Percentiles rank a stretch among this genome's conserved stretches.
phyloP scores from a whole-genome alignment of 2,329 filamentous ascomycete genomes.

The Scedosporium boydii region DNA sequence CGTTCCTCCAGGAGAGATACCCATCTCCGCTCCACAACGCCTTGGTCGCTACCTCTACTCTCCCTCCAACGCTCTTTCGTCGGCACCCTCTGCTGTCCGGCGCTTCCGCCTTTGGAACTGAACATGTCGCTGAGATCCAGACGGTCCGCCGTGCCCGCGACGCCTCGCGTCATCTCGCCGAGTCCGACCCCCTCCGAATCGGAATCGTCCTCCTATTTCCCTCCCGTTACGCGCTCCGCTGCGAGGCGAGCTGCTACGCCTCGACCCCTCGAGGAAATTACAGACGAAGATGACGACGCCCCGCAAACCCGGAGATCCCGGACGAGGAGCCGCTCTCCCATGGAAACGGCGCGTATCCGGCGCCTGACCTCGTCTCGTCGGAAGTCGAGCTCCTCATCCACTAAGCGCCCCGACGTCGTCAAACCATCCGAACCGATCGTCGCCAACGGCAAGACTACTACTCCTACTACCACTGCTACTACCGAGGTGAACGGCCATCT shows the following conservation, averaged over 20 bases:
- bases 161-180: slow-evolving; percentile 81
- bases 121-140: slow-evolving; percentile 43
- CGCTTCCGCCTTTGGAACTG: slow-evolving; percentile 50
- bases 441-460: slow-evolving; percentile 22
- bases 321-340: slow-evolving; percentile 63
- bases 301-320: slow-evolving; percentile 52
- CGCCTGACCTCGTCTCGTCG: slow-evolving; percentile 38
- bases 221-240: slow-evolving; percentile 68
- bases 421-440: slow-evolving; percentile 9
- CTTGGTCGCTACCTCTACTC: slow-evolving; percentile 38
- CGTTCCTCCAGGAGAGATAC: slow-evolving; percentile 40
- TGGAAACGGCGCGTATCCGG: slow-evolving; percentile 39
- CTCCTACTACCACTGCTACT: too few species aligned
- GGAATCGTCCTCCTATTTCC: slow-evolving; percentile 50
- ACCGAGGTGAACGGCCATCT: slow-evolving; percentile 52
- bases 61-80: slow-evolving; percentile 40
- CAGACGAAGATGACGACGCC: slow-evolving; percentile 36
- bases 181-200: slow-evolving; percentile 64
- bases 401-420: slow-evolving; percentile 12
- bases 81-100: slow-evolving; percentile 45
- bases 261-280: slow-evolving; percentile 49
- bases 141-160: slow-evolving; percentile 56
- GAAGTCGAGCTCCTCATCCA: slow-evolving; percentile 28
- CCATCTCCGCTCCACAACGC: slow-evolving; percentile 32
- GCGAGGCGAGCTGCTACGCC: slow-evolving; percentile 46